phyloP scores from a whole-genome alignment of 2,329 filamentous ascomycete genomes.

The Lasiodiplodia sp. region DNA sequence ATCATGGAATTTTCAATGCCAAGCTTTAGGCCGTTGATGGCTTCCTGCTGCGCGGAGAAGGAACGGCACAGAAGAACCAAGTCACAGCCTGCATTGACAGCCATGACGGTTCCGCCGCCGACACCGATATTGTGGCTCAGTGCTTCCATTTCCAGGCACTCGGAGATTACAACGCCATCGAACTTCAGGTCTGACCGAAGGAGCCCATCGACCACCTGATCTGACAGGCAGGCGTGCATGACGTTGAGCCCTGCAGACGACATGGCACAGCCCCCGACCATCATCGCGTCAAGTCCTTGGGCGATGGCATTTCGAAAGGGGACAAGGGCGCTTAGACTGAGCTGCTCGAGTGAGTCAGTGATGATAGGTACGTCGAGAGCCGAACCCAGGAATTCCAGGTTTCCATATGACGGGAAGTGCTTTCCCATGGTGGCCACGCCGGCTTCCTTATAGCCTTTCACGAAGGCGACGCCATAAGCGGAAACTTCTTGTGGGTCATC shows the following conservation, averaged over 20 bases:
- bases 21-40: constrained; percentile 86
- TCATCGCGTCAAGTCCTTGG: constrained; percentile 90
- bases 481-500: constrained; percentile 97
- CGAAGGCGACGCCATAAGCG: constrained; percentile 86
- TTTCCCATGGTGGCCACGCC: constrained; percentile 91
- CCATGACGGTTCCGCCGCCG: constrained; percentile 95
- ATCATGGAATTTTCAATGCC: constrained; percentile 92
- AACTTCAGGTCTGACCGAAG: constrained; percentile 90
- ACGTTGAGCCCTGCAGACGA: constrained; percentile 91
- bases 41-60: constrained; percentile 88
- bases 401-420: constrained; percentile 96
- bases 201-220: constrained; percentile 91
- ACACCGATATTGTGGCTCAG: constrained; percentile 97
- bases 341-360: constrained; percentile 89
- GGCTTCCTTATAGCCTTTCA: constrained; percentile 92
- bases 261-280: constrained; percentile 93
- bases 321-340: constrained; percentile 89
- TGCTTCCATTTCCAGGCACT: constrained; percentile 96
- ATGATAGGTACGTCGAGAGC: constrained; percentile 94
- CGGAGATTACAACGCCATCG: constrained; percentile 89
- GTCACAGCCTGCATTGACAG: constrained; percentile 94
- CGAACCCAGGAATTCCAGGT: constrained; percentile 90
- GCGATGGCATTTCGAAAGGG: constrained; percentile 91
- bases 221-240: constrained; percentile 91
- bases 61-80: constrained; percentile 87